Conservation (phyloP, 2,329 filamentous ascomycete species). For the Ambrosiella beaveri region DNA sequence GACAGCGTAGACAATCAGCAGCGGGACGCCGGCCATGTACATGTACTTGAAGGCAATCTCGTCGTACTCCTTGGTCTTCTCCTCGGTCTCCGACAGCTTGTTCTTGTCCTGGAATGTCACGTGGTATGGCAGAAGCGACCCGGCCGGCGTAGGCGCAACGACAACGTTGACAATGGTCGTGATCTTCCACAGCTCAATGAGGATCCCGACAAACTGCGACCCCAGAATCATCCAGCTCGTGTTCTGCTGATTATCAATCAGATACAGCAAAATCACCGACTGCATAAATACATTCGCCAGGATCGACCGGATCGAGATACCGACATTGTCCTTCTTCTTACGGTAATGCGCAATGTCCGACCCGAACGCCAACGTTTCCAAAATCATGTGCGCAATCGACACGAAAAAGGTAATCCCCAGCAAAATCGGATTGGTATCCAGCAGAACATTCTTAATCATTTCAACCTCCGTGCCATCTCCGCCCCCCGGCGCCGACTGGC, state of each 20-base stretch:
- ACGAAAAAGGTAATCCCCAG: slow-evolving; percentile 71
- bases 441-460: slow-evolving; percentile 86
- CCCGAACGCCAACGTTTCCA: slow-evolving; percentile 92
- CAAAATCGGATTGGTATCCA: slow-evolving; percentile 87
- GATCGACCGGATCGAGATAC: slow-evolving; percentile 89
- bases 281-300: slow-evolving; percentile 98
- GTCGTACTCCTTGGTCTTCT: slow-evolving; percentile 97
- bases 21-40: slow-evolving; percentile 77
- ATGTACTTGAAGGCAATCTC: slow-evolving; percentile 96
- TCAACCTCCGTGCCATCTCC: slow-evolving; percentile 90
- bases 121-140: slow-evolving; percentile 59
- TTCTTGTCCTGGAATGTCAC: slow-evolving; percentile 92
- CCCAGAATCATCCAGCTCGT: slow-evolving; percentile 99
- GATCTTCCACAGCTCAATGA: slow-evolving; percentile 73
- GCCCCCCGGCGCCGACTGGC: slow-evolving; percentile 52
- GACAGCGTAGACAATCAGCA: slow-evolving; percentile 71
- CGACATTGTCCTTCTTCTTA: slow-evolving; percentile 98
- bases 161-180: slow-evolving; percentile 88
- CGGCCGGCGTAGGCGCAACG: slow-evolving; percentile 48
- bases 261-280: slow-evolving; percentile 81
- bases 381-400: slow-evolving; percentile 78
- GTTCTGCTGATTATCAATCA: slow-evolving; percentile 92
- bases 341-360: slow-evolving; percentile 96
- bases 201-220: slow-evolving; percentile 66
- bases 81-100: slow-evolving; percentile 81